Conservation (phyloP, 352 stramenopile genomes). For the Pythium utonaiense region DNA sequence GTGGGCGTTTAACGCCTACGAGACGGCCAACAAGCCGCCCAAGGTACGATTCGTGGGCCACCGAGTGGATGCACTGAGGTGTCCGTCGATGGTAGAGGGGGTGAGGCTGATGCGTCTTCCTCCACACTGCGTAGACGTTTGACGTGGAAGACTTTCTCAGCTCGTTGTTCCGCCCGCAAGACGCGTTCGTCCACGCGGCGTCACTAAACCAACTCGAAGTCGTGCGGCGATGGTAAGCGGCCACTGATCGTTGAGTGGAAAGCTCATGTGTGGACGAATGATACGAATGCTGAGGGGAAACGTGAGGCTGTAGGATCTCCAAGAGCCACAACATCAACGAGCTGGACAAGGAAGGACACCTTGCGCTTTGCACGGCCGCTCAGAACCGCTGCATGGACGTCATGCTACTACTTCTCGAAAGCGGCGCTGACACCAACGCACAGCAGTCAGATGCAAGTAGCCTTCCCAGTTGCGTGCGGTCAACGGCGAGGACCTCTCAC, state of each 20-base stretch:
- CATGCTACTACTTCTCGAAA: slow-evolving; percentile 43
- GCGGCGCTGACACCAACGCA: slow-evolving; percentile 36
- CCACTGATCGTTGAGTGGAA: neutral
- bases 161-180: slow-evolving; percentile 22
- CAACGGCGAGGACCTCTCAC: no score
- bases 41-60: slow-evolving; percentile 1
- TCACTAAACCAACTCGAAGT: slow-evolving; percentile 66
- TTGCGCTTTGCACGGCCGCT: slow-evolving; percentile 45
- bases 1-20: slow-evolving; percentile 16
- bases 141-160: slow-evolving; percentile 30
- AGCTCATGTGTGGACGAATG: no score
- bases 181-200: slow-evolving; percentile 65
- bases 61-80: no score
- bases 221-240: slow-evolving; percentile 40
- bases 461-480: no score
- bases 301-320: slow-evolving; percentile 28
- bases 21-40: slow-evolving; percentile 2
- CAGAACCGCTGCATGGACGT: slow-evolving; percentile 62
- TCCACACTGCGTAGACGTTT: slow-evolving; percentile 32
- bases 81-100: no score
- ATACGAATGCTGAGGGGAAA: no score
- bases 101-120: neutral
- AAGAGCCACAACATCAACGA: slow-evolving; percentile 44
- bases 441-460: slow-evolving; percentile 40
- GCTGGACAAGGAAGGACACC: slow-evolving; percentile 43